phyloP scores from a whole-genome alignment of 2,329 filamentous ascomycete species.

The Pyrenochaeta sp. region DNA sequence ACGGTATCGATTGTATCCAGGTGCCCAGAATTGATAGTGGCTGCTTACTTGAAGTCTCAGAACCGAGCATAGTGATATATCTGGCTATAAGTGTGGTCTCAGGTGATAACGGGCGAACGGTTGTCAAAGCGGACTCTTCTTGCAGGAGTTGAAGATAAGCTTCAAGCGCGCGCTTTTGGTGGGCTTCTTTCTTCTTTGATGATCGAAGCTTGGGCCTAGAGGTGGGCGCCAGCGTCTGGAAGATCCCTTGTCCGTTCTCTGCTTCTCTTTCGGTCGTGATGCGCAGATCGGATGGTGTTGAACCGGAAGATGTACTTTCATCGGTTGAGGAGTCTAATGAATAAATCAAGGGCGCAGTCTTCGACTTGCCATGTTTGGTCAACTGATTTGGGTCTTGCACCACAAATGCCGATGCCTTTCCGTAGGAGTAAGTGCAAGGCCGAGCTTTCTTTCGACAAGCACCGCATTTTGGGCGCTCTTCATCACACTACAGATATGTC shows the following conservation, averaged over 20 bases:
- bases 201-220: constrained; percentile 16
- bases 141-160: constrained; percentile 22
- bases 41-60: constrained; percentile 15
- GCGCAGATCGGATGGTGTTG: constrained; percentile 19
- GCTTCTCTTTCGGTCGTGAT: constrained; percentile 28
- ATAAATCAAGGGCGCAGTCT: constrained; percentile 20
- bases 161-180: constrained; percentile 25
- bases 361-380: constrained; percentile 40
- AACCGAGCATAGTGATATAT: constrained; percentile 34
- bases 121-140: constrained; percentile 5
- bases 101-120: constrained; percentile 20
- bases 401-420: constrained; percentile 36
- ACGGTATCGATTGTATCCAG: constrained; percentile 39
- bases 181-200: constrained; percentile 19
- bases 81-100: constrained; percentile 30
- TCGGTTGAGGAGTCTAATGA: constrained; percentile 10
- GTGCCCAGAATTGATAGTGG: constrained; percentile 37
- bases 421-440: constrained; percentile 37
- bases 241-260: constrained; percentile 34
- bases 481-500: constrained; percentile 34
- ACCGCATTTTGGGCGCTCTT: constrained; percentile 37
- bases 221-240: constrained; percentile 31
- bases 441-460: constrained; percentile 40
- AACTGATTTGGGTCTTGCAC: constrained; percentile 39
- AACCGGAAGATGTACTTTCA: not conserved